These are phyloP conservation scores for Cyclospora cayetanensis DNA, from an alignment of 169 alveolate species.

Conservation along the genomic window DNA sequence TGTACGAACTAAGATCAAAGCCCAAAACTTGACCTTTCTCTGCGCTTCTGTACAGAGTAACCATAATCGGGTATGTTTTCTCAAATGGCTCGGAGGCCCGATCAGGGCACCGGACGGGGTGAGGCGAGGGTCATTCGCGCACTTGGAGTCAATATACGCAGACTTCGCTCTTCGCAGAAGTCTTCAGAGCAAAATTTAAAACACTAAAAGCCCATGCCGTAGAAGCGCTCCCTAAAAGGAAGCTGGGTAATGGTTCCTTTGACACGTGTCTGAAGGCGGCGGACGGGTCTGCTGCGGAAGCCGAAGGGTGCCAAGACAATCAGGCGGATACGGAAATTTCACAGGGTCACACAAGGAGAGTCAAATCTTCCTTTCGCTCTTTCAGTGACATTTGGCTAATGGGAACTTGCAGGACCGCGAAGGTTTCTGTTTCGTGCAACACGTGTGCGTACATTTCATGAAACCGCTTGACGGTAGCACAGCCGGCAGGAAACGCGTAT, in stretches of 20 bases:
- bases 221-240: not conserved
- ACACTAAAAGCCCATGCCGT: not conserved
- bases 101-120: not conserved
- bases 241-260: no score
- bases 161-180: no score
- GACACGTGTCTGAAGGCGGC: no score
- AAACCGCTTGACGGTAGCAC: slow-evolving; percentile 24
- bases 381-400: not conserved
- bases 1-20: no score
- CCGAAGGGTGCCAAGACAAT: no score
- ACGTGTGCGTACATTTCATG: not conserved
- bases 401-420: slow-evolving; percentile 18
- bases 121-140: no score
- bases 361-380: not conserved
- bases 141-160: no score
- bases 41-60: no score
- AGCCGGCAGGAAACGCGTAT: no score
- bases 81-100: not conserved
- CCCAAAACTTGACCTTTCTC: no score
- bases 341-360: no score
- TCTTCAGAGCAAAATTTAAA: not conserved
- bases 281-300: not conserved
- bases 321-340: not conserved
- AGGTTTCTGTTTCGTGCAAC: not conserved
- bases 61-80: not conserved